A percentile compares a stretch with the other conserved stretches of the same genome.
These are phyloP conservation scores for Staphylotrichum longicolle DNA, from an alignment of 495 filamentous ascomycete genomes.

Conservation along the genomic window DNA sequence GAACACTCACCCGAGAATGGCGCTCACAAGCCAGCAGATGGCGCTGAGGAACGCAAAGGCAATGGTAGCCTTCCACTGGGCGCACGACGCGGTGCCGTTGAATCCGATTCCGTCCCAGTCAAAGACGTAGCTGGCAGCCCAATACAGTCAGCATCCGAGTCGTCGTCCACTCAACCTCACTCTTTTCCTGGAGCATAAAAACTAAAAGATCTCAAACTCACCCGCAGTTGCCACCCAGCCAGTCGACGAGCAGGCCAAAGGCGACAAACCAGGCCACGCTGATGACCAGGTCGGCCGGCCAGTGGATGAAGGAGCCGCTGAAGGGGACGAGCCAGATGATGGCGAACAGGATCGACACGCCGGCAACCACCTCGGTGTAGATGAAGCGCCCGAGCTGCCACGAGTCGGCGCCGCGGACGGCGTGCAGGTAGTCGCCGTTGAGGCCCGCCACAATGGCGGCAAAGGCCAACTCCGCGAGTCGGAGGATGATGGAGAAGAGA, in stretches of 20 bases:
- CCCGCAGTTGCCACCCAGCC: slow-evolving; percentile 52
- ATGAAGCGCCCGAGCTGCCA: slow-evolving; percentile 47
- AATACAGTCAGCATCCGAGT: background rate
- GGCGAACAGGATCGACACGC: slow-evolving; percentile 45
- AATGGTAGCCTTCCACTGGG: slow-evolving; percentile 63
- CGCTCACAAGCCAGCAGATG: slow-evolving; percentile 62
- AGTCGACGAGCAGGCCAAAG: slow-evolving; percentile 62
- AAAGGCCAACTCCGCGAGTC: slow-evolving; percentile 48
- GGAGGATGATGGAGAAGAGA: slow-evolving; percentile 44
- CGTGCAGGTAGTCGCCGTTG: slow-evolving; percentile 46
- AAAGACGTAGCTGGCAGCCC: slow-evolving; percentile 64
- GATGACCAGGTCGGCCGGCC: slow-evolving; percentile 56
- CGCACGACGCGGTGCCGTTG: slow-evolving; percentile 63
- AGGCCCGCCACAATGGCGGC: slow-evolving; percentile 49
- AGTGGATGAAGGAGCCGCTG: slow-evolving; percentile 45
- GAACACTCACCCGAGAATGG: slow-evolving; percentile 44
- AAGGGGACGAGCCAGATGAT: slow-evolving; percentile 52
- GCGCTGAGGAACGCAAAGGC: slow-evolving; percentile 69
- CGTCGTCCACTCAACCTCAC: background rate
- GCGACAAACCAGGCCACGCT: slow-evolving; percentile 62
- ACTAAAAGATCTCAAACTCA: slow-evolving; percentile 47
- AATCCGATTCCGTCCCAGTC: slow-evolving; percentile 91
- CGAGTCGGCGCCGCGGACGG: slow-evolving; percentile 28
- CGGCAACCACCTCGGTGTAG: slow-evolving; percentile 50
- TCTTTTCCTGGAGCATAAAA: background rate